Evolutionary conservation across 2,329 filamentous ascomycete genomes (phyloP).

Genomic region (Aspergillus sp.): DNA sequence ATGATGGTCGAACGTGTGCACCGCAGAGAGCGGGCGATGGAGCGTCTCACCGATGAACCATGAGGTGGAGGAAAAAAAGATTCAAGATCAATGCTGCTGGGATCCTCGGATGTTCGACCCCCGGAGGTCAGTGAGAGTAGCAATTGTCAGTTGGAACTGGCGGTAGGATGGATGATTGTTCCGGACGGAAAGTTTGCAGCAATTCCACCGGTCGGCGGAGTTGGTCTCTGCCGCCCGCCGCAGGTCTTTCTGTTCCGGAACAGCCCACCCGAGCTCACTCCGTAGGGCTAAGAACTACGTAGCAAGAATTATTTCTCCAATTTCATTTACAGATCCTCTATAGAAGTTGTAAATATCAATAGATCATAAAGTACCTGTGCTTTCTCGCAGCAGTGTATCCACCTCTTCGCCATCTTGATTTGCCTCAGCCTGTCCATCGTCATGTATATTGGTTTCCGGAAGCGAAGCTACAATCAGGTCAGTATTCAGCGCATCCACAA

Average conservation of each 20-base stretch:
- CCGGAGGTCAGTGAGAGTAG: slow-evolving; percentile 1
- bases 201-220: neutral
- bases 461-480: slow-evolving; percentile 19
- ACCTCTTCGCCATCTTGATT: slow-evolving; percentile 22
- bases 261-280: slow-evolving; percentile 7
- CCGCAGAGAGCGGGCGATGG: slow-evolving; percentile 25
- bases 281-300: no score
- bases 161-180: slow-evolving; percentile 1
- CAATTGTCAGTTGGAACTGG: neutral
- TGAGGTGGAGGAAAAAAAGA: slow-evolving; percentile 1
- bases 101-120: neutral
- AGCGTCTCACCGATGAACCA: slow-evolving; percentile 14
- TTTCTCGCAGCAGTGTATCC: slow-evolving; percentile 9
- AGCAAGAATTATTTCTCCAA: no score
- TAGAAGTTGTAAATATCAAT: neutral
- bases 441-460: slow-evolving; percentile 10
- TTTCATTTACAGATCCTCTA: no score
- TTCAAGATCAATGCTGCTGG: neutral
- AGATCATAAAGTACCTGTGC: neutral
- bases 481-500: neutral
- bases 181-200: slow-evolving; percentile 19
- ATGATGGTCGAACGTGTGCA: slow-evolving; percentile 25
- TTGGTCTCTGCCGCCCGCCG: slow-evolving; percentile 14
- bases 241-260: slow-evolving; percentile 12
- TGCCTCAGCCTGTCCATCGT: slow-evolving; percentile 13